Conservation (phyloP, 768 basidiomycete genomes). For the Strobilomyces dryophilus region DNA sequence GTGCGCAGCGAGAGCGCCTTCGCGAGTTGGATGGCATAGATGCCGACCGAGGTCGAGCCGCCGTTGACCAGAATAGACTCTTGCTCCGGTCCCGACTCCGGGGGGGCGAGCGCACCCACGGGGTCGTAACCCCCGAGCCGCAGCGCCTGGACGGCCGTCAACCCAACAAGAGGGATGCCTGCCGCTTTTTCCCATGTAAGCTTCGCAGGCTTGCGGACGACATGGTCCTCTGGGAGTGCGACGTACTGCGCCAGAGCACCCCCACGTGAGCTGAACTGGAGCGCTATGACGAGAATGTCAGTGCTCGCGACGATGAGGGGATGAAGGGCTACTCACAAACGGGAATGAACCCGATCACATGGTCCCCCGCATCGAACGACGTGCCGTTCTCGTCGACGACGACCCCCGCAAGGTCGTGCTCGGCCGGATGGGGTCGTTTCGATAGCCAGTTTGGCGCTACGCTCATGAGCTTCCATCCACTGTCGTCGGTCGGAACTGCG, state of each 20-base stretch:
- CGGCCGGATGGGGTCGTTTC: conserved; percentile 49
- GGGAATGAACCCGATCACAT: conserved; percentile 56
- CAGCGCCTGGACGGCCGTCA: conserved; percentile 59
- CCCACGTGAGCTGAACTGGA: conserved; percentile 37
- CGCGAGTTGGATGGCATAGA: conserved; percentile 69
- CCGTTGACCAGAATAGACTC: conserved; percentile 68
- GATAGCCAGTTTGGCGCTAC: conserved; percentile 43
- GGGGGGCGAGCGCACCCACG: background rate
- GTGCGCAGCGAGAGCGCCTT: conserved; percentile 60
- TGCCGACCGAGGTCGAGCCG: conserved; percentile 64
- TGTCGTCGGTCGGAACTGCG: conserved; percentile 17
- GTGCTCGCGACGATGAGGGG: background rate
- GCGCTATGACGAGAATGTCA: conserved; percentile 8
- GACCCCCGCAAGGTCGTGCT: conserved; percentile 61
- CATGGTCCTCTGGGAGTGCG: conserved; percentile 44
- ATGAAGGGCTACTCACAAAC: conserved; percentile 24
- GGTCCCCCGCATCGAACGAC: conserved; percentile 53
- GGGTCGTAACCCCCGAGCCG: conserved; percentile 47
- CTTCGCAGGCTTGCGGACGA: conserved; percentile 37
- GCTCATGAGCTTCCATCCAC: conserved; percentile 58
- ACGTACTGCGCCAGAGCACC: conserved; percentile 61
- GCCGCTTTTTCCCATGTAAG: conserved; percentile 56
- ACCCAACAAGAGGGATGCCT: conserved; percentile 52
- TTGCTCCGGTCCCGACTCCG: background rate
- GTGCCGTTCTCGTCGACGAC: conserved; percentile 53